These are phyloP conservation scores for Dichomitus squalens DNA, from an alignment of 1,284 basidiomycete genomes.

Conservation along the genomic window DNA sequence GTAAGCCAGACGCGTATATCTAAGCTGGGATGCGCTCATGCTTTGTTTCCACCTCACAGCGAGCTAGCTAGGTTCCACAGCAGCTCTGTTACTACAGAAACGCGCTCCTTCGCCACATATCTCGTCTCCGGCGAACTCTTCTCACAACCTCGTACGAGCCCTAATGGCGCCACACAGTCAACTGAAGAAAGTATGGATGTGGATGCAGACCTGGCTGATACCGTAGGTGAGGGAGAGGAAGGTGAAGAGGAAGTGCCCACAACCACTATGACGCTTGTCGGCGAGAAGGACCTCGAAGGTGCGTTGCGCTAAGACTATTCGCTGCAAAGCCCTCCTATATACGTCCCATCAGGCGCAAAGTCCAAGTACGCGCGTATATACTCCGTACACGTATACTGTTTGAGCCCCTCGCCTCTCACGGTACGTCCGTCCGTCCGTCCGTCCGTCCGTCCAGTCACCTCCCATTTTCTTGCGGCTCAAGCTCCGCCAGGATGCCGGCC, in stretches of 20 bases:
- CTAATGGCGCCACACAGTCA: conserved; percentile 4
- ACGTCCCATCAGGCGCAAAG: conserved; percentile 44
- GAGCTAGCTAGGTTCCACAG: conserved; percentile 61
- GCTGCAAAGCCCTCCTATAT: neutral
- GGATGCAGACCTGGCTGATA: conserved; percentile 35
- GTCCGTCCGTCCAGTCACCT: conserved; percentile 42
- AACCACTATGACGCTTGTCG: conserved; percentile 53
- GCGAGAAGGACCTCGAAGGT: conserved; percentile 64
- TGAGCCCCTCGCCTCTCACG: conserved; percentile 60
- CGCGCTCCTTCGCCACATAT: conserved; percentile 63
- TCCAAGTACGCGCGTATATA: conserved; percentile 49
- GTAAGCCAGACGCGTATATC: conserved; percentile 39
- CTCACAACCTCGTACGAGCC: conserved; percentile 15
- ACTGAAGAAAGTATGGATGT: conserved; percentile 47
- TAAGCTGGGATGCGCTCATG: neutral
- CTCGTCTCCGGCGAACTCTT: conserved; percentile 56
- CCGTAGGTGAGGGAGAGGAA: conserved; percentile 19
- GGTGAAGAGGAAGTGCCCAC: conserved; percentile 41
- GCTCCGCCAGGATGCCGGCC: conserved; percentile 53
- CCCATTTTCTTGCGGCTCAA: neutral
- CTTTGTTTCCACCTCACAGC: conserved; percentile 37
- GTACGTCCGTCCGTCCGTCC: conserved; percentile 54
- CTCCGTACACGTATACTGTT: conserved; percentile 64
- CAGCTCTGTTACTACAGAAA: conserved; percentile 40
- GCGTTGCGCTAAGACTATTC: conserved; percentile 27